A percentile compares a stretch with the other conserved stretches of the same genome.
Evolutionary conservation across 306 rosid genomes (phyloP).

Genomic region (Casuarina glauca): DNA sequence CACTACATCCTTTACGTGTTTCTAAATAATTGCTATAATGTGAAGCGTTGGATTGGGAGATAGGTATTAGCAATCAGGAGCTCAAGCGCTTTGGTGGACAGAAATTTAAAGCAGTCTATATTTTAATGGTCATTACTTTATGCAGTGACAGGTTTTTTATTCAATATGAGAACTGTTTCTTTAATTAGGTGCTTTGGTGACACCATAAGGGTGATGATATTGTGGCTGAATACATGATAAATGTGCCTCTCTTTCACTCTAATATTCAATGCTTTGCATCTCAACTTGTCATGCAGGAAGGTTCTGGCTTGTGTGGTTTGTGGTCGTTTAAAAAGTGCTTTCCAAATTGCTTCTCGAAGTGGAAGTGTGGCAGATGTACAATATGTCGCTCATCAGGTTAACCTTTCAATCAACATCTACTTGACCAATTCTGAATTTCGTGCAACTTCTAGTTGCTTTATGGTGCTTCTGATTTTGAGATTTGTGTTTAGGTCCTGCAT

Average conservation of each 20-base stretch:
- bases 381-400: constrained; percentile 98
- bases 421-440: neutral
- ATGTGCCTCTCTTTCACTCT: constrained; percentile 4
- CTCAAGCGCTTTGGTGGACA: neutral
- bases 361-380: constrained; percentile 99
- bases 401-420: constrained; percentile 22
- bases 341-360: constrained; percentile 97
- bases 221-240: constrained; percentile 7
- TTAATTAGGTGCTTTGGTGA: neutral
- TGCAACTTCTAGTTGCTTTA: neutral
- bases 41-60: neutral
- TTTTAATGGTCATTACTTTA: neutral
- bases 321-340: constrained; percentile 98
- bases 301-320: constrained; percentile 99
- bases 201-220: neutral
- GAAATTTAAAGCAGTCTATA: neutral
- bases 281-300: constrained; percentile 66
- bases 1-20: neutral
- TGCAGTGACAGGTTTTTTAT: neutral
- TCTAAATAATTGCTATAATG: neutral
- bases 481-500: neutral
- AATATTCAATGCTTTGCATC: constrained; percentile 18
- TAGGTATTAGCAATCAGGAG: neutral
- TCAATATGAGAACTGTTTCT: neutral
- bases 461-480: constrained; percentile 1